Percentiles rank a stretch among this genome's conserved stretches.
Conservation (phyloP, 1,284 basidiomycete species). For the Leucoagaricus sp. region DNA sequence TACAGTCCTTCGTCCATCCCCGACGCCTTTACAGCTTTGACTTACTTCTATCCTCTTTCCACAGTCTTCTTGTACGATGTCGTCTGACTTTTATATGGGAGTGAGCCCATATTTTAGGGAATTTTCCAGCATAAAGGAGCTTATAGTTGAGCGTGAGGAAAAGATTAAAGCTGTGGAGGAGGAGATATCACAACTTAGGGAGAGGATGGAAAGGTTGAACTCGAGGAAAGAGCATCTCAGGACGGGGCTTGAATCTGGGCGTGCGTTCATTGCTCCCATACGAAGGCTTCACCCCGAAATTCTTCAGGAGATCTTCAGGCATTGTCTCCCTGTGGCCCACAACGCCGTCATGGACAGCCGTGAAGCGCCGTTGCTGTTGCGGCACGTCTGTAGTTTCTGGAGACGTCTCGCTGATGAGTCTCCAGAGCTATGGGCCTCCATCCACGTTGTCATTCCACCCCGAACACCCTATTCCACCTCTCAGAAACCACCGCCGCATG, state of each 20-base stretch:
- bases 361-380: conserved; percentile 18
- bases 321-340: conserved; percentile 18
- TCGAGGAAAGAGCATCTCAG: background rate
- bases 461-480: no score
- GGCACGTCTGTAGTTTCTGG: conserved; percentile 18
- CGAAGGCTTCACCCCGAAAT: conserved; percentile 19
- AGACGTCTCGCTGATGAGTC: conserved; percentile 10
- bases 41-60: no score
- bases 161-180: background rate
- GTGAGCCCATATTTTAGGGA: no score
- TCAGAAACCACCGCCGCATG: background rate
- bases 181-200: background rate
- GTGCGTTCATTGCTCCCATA: conserved; percentile 13
- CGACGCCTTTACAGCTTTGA: no score
- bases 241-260: background rate
- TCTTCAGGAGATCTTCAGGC: conserved; percentile 19
- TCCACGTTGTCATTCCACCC: conserved; percentile 16
- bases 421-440: conserved; percentile 19
- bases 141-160: background rate
- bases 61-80: no score
- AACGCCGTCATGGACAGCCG: conserved; percentile 16
- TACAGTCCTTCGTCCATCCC: no score
- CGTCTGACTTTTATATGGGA: no score
- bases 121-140: no score
- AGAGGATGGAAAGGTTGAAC: background rate